phyloP scores from a whole-genome alignment of 2,329 filamentous ascomycete genomes.

The Diaporthe caulivora region DNA sequence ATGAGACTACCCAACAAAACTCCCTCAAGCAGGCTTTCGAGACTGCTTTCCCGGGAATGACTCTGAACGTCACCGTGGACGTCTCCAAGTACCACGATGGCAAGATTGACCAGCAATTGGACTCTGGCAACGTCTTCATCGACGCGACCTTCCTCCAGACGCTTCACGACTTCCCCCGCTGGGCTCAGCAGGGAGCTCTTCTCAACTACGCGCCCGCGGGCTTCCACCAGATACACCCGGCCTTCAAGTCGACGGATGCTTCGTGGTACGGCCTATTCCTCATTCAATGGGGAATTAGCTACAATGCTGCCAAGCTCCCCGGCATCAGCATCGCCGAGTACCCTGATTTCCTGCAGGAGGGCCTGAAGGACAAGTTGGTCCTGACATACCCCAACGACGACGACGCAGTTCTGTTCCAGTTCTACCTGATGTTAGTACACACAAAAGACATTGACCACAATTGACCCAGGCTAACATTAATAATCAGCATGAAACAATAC shows the following conservation, averaged over 20 bases:
- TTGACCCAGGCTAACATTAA: background rate
- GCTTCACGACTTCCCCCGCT: constrained; percentile 63
- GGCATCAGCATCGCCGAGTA: constrained; percentile 48
- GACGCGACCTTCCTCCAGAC: constrained; percentile 65
- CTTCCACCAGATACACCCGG: constrained; percentile 57
- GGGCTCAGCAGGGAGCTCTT: constrained; percentile 60
- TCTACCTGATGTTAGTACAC: constrained; percentile 58
- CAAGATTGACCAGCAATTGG: constrained; percentile 60
- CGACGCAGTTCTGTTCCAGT: constrained; percentile 65
- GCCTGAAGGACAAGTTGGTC: constrained; percentile 65
- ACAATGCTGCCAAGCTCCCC: constrained; percentile 51
- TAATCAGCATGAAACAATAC: constrained; percentile 52
- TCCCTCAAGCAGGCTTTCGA: constrained; percentile 58
- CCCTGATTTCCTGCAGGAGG: constrained; percentile 58
- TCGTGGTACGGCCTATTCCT: constrained; percentile 58
- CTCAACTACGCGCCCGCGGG: constrained; percentile 62
- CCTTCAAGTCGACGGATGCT: constrained; percentile 56
- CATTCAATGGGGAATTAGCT: constrained; percentile 53
- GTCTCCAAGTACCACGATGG: constrained; percentile 67
- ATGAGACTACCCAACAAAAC: constrained; percentile 56
- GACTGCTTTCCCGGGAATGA: constrained; percentile 60
- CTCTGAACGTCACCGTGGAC: constrained; percentile 66
- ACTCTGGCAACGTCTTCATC: constrained; percentile 51
- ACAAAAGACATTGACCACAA: too few species aligned
- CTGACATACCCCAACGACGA: constrained; percentile 71